Conservation (phyloP, 2,329 filamentous ascomycete species). For the Fusarium pininemorale region DNA sequence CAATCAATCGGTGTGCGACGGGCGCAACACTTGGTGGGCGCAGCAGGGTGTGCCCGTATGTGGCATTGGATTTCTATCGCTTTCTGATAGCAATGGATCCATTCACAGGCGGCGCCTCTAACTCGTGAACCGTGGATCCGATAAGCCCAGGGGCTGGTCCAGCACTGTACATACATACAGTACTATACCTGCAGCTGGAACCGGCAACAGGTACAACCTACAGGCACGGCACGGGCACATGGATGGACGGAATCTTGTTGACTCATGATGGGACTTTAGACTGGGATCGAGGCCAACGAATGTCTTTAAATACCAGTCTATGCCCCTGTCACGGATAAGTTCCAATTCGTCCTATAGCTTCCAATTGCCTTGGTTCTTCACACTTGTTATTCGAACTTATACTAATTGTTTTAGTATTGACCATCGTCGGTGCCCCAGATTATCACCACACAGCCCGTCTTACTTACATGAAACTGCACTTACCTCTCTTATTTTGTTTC, state of each 20-base stretch:
- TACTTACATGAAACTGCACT: conserved; percentile 27
- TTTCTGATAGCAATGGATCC: conserved; percentile 35
- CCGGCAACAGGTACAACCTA: conserved; percentile 1
- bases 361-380: conserved; percentile 19
- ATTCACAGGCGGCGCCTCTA: conserved; percentile 11
- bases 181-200: not conserved
- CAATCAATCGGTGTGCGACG: conserved; percentile 40
- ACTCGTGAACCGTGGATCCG: conserved; percentile 33
- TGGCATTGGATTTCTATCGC: conserved; percentile 26
- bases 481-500: conserved; percentile 22
- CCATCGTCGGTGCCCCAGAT: conserved; percentile 29
- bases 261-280: conserved; percentile 2
- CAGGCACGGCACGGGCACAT: conserved; percentile 20
- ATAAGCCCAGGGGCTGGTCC: conserved; percentile 29
- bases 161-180: not conserved
- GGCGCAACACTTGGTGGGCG: conserved; percentile 37
- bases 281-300: conserved; percentile 10
- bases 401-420: conserved; percentile 40
- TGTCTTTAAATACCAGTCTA: conserved; percentile 31
- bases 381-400: conserved; percentile 30
- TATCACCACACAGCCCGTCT: conserved; percentile 19
- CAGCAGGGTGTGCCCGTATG: conserved; percentile 26
- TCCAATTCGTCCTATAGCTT: conserved; percentile 4
- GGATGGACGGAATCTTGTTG: conserved; percentile 6
- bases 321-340: conserved; percentile 15